Evolutionary conservation across 805 yeast species (phyloP), one percentile per base, ranked within the genome.

Genomic region (Jamesozyma spencerorum): DNA sequence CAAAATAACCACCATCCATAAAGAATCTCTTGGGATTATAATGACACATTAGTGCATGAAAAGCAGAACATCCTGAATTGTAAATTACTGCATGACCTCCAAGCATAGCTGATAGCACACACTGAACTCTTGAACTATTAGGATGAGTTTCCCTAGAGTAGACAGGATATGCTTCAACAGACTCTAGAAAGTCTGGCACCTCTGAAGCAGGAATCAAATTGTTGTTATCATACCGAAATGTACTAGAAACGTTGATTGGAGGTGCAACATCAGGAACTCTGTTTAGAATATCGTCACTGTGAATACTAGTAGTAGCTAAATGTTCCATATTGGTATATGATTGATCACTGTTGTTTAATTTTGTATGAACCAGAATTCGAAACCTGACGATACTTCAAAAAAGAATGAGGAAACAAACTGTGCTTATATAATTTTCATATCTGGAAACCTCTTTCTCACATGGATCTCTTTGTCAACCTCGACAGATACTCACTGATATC

Each of bases 1-100:
- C 97, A 54, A 83, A 94, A 60, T 88, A 88, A 4, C 88, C 84
- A 22, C 79, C 74, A 4, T 83, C 90, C 50, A 85, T 73, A 24
- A 85, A 81, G 20, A 87, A 60, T 12, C 68, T 68, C 51, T 81
- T 82, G 1, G 96, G 96, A 49, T 81, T 78, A 50, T 66, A 70
- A 47, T 77, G 71, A 28, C 79, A 73, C 56, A 88, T 60, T 2
- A 81, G 72, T 0, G 85, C 96, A 50, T 69, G 74, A 58, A 83
- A 84, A 0, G 96, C 92, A 36, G 85, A 70, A 24, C 86, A 61
- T 0, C 97, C 97, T 1, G 86, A 79, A 34, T 77, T 71, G 57
- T 85, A 88, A 1, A 75, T 70, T 0, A 84, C 77, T 0, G 79
- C 77, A 43, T 79, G 71, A 2, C 79, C 81, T 15, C 71, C 80